Evolutionary conservation across 495 filamentous ascomycete species (phyloP).

Genomic region (Tuber melanosporum): DNA sequence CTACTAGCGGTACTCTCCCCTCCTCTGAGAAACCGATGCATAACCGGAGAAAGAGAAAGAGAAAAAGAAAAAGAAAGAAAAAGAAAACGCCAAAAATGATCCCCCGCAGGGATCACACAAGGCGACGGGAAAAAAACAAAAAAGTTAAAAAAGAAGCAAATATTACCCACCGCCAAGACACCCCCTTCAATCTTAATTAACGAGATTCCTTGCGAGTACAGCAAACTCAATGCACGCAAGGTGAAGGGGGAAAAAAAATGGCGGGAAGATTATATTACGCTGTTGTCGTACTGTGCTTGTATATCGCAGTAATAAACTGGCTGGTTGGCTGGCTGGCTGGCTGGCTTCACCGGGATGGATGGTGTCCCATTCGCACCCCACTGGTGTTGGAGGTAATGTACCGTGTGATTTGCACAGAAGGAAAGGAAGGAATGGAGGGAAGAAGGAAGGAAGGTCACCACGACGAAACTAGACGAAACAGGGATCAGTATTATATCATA

Average conservation of each 20-base stretch:
- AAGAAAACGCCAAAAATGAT: background rate
- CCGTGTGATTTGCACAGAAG: too few relatives aligned
- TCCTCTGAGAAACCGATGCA: background rate
- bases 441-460: too few relatives aligned
- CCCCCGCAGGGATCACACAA: background rate
- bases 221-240: background rate
- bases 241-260: background rate
- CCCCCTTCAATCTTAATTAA: constrained; percentile 1
- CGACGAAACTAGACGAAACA: too few relatives aligned
- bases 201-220: background rate
- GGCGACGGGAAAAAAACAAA: background rate
- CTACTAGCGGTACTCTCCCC: background rate
- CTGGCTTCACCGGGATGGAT: background rate
- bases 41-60: background rate
- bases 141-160: background rate
- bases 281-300: background rate
- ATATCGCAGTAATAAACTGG: too few relatives aligned
- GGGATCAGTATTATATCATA: too few relatives aligned
- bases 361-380: background rate
- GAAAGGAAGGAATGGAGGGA: too few relatives aligned
- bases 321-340: background rate
- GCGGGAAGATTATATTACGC: background rate
- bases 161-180: background rate
- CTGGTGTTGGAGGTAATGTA: too few relatives aligned
- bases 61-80: too few relatives aligned